Evolutionary conservation across 305 asterid genomes (phyloP).

Genomic region (Plantago rigida): DNA sequence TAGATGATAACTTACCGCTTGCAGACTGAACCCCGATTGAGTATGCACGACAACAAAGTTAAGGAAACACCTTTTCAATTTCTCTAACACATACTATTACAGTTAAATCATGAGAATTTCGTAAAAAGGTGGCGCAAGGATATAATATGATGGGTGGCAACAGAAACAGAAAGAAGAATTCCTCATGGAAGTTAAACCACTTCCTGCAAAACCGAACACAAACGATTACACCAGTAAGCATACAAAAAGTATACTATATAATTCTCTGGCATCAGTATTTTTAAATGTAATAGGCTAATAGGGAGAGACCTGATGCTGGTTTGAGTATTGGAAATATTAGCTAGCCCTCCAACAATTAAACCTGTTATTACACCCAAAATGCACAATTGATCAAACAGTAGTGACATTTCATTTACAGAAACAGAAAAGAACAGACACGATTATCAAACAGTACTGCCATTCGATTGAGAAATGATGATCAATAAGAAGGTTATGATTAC

Average conservation of each 20-base stretch:
- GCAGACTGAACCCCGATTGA: constrained; percentile 89
- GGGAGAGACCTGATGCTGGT: constrained; percentile 55
- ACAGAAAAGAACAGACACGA: no score
- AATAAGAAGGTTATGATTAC: constrained; percentile 27
- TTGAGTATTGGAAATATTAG: constrained; percentile 77
- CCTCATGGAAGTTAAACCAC: constrained; percentile 98
- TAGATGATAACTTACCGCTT: constrained; percentile 54
- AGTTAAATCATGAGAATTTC: no score
- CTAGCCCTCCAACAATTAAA: constrained; percentile 78
- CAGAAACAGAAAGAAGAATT: constrained; percentile 87
- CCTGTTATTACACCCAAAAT: constrained; percentile 34
- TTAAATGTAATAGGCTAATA: no score
- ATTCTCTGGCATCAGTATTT: no score
- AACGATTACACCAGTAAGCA: no score
- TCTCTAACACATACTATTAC: not conserved
- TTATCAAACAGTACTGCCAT: no score
- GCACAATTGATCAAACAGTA: no score
- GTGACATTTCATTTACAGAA: no score
- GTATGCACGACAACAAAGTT: constrained; percentile 44
- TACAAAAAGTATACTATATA: no score
- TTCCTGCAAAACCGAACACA: no score
- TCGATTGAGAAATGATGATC: no score
- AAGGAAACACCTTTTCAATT: constrained; percentile 33
- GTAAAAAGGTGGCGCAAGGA: constrained; percentile 39
- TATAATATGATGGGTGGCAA: constrained; percentile 97